phyloP scores from a whole-genome alignment of 2,329 filamentous ascomycete species.

The Emmonsiellopsis sp. region DNA sequence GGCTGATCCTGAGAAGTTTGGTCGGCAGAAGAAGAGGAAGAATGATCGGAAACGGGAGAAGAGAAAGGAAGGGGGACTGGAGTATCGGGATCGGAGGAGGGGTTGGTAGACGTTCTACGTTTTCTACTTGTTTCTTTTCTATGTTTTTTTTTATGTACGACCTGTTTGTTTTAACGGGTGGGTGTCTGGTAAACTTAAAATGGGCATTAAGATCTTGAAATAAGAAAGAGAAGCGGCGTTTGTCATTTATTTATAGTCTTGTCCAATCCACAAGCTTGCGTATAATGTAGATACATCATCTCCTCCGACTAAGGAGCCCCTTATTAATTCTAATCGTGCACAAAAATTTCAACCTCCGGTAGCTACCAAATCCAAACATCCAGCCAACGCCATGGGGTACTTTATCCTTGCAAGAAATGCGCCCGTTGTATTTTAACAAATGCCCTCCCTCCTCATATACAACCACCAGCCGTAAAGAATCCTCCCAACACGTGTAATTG shows the following conservation, averaged over 20 bases:
- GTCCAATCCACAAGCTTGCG: neutral
- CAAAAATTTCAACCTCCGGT: neutral
- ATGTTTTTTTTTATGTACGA: neutral
- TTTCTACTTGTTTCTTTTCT: neutral
- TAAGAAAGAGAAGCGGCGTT: neutral
- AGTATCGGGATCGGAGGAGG: conserved; percentile 62
- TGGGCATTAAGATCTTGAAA: neutral
- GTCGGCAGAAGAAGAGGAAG: conserved; percentile 70
- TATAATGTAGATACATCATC: neutral
- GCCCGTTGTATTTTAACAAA: neutral
- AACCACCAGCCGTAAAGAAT: neutral
- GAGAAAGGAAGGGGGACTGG: conserved; percentile 66
- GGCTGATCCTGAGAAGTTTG: conserved; percentile 67
- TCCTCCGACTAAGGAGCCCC: neutral
- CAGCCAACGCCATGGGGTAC: neutral
- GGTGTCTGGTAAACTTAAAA: neutral
- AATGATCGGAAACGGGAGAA: conserved; percentile 75
- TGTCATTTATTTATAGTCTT: neutral
- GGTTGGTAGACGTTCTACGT: conserved; percentile 47
- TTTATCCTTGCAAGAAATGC: neutral
- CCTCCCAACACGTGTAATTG: neutral
- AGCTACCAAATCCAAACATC: neutral
- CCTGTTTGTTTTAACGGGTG: neutral
- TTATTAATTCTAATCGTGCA: neutral
- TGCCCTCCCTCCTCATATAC: neutral